Conservation (phyloP, 345 rosid species). For the Rhodomyrtus tomentosa region DNA sequence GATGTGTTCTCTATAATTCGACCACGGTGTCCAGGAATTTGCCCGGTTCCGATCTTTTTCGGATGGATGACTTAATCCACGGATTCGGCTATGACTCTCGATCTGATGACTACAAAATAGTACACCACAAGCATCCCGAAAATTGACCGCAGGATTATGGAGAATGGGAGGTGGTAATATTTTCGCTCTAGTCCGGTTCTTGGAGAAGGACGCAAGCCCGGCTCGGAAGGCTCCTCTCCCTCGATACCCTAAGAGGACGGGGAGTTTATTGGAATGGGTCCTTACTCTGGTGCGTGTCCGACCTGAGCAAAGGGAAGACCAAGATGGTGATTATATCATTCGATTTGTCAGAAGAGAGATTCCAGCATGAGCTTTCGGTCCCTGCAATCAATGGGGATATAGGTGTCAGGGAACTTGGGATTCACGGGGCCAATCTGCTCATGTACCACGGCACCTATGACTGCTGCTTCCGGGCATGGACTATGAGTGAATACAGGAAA, state of each 20-base stretch:
- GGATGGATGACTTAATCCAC: neutral
- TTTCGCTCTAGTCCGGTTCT: neutral
- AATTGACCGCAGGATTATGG: too few relatives aligned
- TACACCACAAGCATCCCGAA: neutral
- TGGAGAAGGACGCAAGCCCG: neutral
- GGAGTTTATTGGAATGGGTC: neutral
- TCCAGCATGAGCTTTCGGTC: neutral
- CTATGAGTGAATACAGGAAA: neutral
- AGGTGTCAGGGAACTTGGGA: neutral
- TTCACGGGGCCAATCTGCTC: neutral
- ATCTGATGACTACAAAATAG: neutral
- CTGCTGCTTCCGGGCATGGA: neutral
- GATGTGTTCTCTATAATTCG: too few relatives aligned
- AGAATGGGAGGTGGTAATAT: neutral
- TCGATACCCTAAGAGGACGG: accelerated
- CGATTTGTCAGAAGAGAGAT: neutral
- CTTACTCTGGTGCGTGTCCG: neutral
- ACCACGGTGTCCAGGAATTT: neutral
- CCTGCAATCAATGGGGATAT: neutral
- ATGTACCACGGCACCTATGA: neutral
- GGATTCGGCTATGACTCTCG: neutral
- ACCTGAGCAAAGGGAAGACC: neutral
- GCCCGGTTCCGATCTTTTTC: neutral
- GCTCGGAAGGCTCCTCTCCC: accelerated
- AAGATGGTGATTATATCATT: neutral